Evolutionary conservation across 192 early-diverging fungal species (phyloP), one percentile per base, ranked within the genome.

Genomic region (Lobosporangium transversale): DNA sequence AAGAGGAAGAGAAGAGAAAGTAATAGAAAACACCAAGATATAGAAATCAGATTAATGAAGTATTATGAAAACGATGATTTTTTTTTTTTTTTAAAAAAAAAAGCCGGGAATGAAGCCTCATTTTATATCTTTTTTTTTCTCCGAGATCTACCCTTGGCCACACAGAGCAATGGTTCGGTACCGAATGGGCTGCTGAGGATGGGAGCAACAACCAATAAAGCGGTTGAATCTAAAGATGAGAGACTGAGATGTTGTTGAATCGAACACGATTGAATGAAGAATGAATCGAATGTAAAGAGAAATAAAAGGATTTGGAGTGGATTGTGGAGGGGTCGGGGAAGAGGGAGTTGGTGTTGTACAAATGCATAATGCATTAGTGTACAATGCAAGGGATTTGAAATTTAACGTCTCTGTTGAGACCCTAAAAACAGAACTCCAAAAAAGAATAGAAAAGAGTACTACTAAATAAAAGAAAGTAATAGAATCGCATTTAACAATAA

Each of bases 391-490:
- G 60, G 60, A 52, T 51, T 30, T 4, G 9, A 17, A 5, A n/a
- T 49, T 53, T 42, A 58, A 56, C 45, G 45, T 62, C 40, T 60
- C 32, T 14, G 37, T 9, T 1, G 35, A 56, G 51, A 58, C 66
- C 66, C 66, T 68, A 68, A 58, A 52, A 52, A 58, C 56, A 58
- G 66, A 58, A 52, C 32, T 43, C 47, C 17, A 31, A 14, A 40
- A 40, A 40, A 10, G 8, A 40, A 40, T n/a, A n/a, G n/a, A 26
- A 20, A 50, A 1, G 49, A 30, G 43, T 42, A 30, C 15, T 31
- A 21, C 32, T 18, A 42, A 32, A 30, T 24, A 44, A 32, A 32
- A 36, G 43, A 14, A n/a, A n/a, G n/a, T n/a, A n/a, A n/a, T n/a
- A n/a, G n/a, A n/a, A n/a, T n/a, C 29, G 43, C 27, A 20, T 45